Evolutionary conservation across 768 basidiomycete species (phyloP), one percentile per base, ranked within the genome.

Genomic region (Naganishia friedmannii): DNA sequence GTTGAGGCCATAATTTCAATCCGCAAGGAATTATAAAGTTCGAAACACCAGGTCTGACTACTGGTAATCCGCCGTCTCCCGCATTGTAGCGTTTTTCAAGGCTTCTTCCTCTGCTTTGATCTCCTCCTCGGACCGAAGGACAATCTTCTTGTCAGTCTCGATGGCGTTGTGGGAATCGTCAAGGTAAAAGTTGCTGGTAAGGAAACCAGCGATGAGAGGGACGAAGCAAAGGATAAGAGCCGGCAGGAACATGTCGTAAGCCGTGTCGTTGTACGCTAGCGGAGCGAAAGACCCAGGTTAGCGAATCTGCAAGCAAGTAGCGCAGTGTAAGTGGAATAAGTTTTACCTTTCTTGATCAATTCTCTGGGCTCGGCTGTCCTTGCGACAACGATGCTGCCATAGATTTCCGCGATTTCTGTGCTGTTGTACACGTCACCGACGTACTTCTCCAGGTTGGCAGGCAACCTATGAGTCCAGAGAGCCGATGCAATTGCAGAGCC

Each of bases 121-220:
- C 70, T 79, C 78, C 21, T 72, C 73, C 46, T 74, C 69, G 12
- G 69, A 42, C 31, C 70, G 66, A 31, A 77, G 45, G 28, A 70
- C 55, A 58, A 79, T 72, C 39, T 72, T 71, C 66, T 77, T 72
- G 57, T 72, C 72, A 28, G 54, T 60, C 37, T 76, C 78, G 56
- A 78, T 70, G 29, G 74, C 73, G 75, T 82, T 82, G 72, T 82
- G 82, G 28, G 54, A 66, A n/a, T 76, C 70, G 57, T 76, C 82
- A 46, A 82, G 77, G 73, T 75, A 74, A 68, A 74, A 81, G 73
- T 82, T 77, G 67, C 68, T 74, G 60, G 76, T 74, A 70, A 79
- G 74, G 70, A 70, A 67, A 28, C 75, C 80, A 28, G 74, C 75
- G 65, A 78, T 73, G 71, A 82, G 70, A 29, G 76, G 68, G 51